Evolutionary conservation across 1,284 basidiomycete genomes (phyloP), one percentile per base, ranked within the genome.

Genomic region (Xerocomus minutiporus): DNA sequence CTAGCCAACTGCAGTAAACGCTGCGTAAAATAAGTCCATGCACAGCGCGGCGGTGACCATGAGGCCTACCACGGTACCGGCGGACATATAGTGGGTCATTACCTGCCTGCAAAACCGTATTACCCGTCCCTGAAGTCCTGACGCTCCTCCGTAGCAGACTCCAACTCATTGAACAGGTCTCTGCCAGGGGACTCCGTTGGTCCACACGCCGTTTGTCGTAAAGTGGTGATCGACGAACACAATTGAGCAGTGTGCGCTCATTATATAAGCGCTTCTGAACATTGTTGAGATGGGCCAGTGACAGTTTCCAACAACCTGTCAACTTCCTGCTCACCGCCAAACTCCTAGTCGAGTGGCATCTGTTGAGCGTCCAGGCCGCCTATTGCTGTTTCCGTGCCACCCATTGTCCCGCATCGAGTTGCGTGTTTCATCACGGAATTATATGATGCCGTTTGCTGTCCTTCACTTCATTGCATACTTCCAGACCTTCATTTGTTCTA

Each of bases 1-100:
- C 20, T 20, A 20, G 20, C 45, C 20, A 46, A 36, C 34, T 46
- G 45, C 25, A 46, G 25, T 36, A 26, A 38, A 36, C 25, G 25
- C 34, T 36, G 45, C 45, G 23, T 26, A 26, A 25, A 46, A 20
- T 17, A 31, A 12, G 48, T 50, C 17, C 31, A 17, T 51, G 52
- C 47, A 25, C 36, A 46, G 12, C 35, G 34, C 34, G 41, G 17
- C 35, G 42, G 23, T 50, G 50, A 46, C 53, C 50, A 61, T 26
- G 57, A 60, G 60, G 54, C 50, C n/a, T 28, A 28, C 8, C 6
- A 44, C 28, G 26, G 26, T 9, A 42, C 45, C 25, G 49, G 32
- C 47, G 40, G 46, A 40, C 20, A 35, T 17, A 34, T 17, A 23
- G 23, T 38, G 47, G 36, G 25, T 57, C 50, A 48, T 53, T 28